These are phyloP conservation scores for Pleurotus sapidus DNA, from an alignment of 768 basidiomycete genomes.

Conservation along the genomic window DNA sequence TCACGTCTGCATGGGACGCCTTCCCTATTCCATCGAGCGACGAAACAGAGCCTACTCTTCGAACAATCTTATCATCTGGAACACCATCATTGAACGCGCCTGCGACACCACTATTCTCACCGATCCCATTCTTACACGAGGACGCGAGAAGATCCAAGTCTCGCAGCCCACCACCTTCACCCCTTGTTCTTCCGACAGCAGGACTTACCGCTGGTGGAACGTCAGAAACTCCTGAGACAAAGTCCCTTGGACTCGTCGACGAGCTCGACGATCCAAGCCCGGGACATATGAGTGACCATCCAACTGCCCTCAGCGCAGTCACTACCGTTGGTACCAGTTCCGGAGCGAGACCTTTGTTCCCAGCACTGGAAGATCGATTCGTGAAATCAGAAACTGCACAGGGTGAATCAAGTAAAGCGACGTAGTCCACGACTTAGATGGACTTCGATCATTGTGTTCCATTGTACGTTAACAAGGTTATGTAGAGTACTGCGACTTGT, in stretches of 20 bases:
- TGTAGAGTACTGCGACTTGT: no score
- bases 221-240: conserved; percentile 38
- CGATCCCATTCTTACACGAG: conserved; percentile 83
- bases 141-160: conserved; percentile 80
- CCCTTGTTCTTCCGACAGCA: conserved; percentile 48
- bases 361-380: conserved; percentile 61
- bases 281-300: conserved; percentile 81
- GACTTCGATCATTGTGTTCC: no score
- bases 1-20: conserved; percentile 75
- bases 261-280: conserved; percentile 84
- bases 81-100: conserved; percentile 55
- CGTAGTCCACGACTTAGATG: conserved; percentile 19
- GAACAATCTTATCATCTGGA: conserved; percentile 40
- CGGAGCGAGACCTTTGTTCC: conserved; percentile 42
- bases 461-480: no score
- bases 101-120: conserved; percentile 80
- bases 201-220: conserved; percentile 25
- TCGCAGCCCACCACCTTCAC: conserved; percentile 76
- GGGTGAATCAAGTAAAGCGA: conserved; percentile 13
- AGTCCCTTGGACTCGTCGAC: conserved; percentile 75
- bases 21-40: conserved; percentile 42
- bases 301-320: conserved; percentile 65
- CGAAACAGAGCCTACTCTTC: conserved; percentile 9
- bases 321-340: conserved; percentile 37
- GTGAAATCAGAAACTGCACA: conserved; percentile 34